Evolutionary conservation across 2,329 filamentous ascomycete species (phyloP).

Genomic region (Rhinocladiella mackenziei): DNA sequence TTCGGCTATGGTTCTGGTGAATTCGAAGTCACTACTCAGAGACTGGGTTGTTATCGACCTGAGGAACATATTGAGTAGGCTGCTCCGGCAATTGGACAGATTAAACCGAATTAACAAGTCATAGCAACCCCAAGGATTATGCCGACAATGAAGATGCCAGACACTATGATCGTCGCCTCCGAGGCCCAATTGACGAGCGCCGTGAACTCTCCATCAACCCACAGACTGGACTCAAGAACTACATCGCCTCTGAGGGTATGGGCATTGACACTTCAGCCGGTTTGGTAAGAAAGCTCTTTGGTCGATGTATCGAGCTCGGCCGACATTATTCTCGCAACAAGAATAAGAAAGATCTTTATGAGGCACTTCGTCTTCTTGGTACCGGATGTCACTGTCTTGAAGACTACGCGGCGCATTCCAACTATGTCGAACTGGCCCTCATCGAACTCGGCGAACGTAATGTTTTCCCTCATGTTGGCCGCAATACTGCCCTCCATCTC

Average conservation of each 20-base stretch:
- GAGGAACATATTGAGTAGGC: conserved; percentile 77
- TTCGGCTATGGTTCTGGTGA: conserved; percentile 80
- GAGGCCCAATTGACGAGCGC: conserved; percentile 73
- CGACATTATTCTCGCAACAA: conserved; percentile 64
- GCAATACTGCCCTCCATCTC: conserved; percentile 65
- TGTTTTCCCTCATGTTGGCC: conserved; percentile 83
- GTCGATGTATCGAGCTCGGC: conserved; percentile 71
- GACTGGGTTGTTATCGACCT: conserved; percentile 75
- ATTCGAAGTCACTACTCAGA: conserved; percentile 76
- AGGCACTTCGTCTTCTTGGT: conserved; percentile 79
- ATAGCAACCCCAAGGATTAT: conserved; percentile 66
- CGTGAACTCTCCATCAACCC: conserved; percentile 75
- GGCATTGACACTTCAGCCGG: conserved; percentile 77
- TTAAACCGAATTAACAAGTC: neutral
- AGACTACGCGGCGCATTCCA: conserved; percentile 90
- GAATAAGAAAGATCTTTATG: conserved; percentile 74
- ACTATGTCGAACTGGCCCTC: conserved; percentile 82
- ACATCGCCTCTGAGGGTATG: conserved; percentile 79
- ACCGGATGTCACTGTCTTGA: conserved; percentile 88
- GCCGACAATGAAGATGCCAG: conserved; percentile 83
- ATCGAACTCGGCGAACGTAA: conserved; percentile 78
- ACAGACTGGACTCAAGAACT: conserved; percentile 78
- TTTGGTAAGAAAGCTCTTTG: conserved; percentile 70
- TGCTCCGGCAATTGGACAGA: conserved; percentile 35
- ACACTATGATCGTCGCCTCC: conserved; percentile 73